Evolutionary conservation across 352 stramenopile species (phyloP).

Genomic region (Pythium vanterpoolii): DNA sequence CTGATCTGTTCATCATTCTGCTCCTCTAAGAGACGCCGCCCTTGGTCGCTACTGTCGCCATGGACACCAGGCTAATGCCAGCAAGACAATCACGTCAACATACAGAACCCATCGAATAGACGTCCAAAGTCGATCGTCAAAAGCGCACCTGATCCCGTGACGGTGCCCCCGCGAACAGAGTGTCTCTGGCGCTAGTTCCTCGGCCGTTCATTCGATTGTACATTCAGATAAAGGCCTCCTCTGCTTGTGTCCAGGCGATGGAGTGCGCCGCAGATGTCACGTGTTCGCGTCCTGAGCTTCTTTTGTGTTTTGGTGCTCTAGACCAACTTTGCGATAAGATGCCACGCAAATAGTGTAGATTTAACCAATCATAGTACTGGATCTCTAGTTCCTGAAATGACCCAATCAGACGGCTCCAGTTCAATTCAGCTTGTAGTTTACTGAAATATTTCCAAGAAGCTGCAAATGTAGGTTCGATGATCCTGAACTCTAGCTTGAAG

Average conservation of each 20-base stretch:
- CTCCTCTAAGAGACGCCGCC: conserved; percentile 74
- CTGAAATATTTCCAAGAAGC: neutral
- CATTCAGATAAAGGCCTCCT: conserved; percentile 36
- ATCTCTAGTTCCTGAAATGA: neutral
- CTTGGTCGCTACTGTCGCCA: conserved; percentile 69
- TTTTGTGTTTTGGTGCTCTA: neutral
- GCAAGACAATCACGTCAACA: neutral
- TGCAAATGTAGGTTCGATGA: neutral
- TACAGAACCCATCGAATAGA: neutral
- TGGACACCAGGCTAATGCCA: conserved; percentile 29
- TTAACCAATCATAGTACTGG: conserved; percentile 7
- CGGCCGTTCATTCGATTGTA: conserved; percentile 79
- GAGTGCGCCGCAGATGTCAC: neutral
- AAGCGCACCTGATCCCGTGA: conserved; percentile 42
- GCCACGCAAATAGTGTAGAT: conserved; percentile 13
- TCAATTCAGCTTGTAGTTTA: neutral
- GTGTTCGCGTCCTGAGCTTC: neutral
- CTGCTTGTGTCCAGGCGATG: neutral
- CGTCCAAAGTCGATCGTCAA: neutral
- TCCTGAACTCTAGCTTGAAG: neutral
- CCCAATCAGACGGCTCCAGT: conserved; percentile 1
- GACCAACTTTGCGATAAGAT: conserved; percentile 18
- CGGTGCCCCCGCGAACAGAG: conserved; percentile 59
- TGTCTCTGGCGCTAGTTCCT: conserved; percentile 45
- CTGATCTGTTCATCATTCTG: conserved; percentile 89